Evolutionary conservation across 73 alveolate species (phyloP), one percentile per base, ranked within the genome.

Genomic region (Stentor coeruleus): DNA sequence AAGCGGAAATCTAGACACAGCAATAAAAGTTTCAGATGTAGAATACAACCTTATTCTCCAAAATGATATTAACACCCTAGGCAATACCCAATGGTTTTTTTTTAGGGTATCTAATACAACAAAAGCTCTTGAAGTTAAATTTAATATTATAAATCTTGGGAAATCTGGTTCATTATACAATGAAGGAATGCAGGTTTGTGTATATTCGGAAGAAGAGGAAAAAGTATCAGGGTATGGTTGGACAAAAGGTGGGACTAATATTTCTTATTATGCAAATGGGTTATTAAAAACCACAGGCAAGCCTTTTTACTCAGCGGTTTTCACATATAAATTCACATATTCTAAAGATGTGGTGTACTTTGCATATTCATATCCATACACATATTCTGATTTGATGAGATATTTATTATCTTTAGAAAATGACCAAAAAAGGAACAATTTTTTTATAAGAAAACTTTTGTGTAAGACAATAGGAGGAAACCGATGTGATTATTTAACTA

Each of bases 31-130:
- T 28, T 74, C 85, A 41, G 95, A 93, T 75, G 83, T 74, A 76
- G 97, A 94, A 59, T 95, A 93, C 85, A 94, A 95, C 84, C 83
- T 95, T 76, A 74, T 90, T 73, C 82, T 95, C 60, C 95, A 93
- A 83, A 95, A 95, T 81, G 99, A 95, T 82, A 91, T 96, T 38
- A 95, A 95, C 84, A 93, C 98, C 11, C 81, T 86, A 77, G 99
- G 99, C 35, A 94, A 95, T 82, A 93, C 97, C 28, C 95, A 95
- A 88, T 95, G 99, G 99, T 95, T 91, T 84, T 95, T 86, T 85
- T 95, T 88, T 75, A 74, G 97, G 39, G 99, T 95, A 6, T 79
- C 89, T 6, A 95, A 93, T 60, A 88, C 93, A 2, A 83, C 82
- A 38, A 74, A 55, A 74, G 92, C 90, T 79, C 74, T 76, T 75